Percentiles rank a stretch among this genome's conserved stretches.
These are phyloP conservation scores for Backusella australiensis DNA, from an alignment of 192 early-diverging fungal species.

Conservation along the genomic window DNA sequence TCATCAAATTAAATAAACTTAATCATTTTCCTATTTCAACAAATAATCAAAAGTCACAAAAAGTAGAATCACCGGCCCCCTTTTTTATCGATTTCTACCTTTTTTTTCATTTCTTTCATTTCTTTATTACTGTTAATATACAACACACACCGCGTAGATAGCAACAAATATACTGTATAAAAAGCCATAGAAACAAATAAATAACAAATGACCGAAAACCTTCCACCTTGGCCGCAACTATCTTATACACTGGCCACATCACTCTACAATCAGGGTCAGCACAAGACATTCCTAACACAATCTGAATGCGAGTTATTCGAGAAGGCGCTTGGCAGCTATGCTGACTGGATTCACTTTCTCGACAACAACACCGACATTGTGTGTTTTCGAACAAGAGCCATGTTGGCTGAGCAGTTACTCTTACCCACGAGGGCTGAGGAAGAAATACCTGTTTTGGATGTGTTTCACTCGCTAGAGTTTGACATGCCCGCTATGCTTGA, in stretches of 20 bases:
- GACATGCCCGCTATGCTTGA: constrained; percentile 58
- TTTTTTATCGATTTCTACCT: background rate
- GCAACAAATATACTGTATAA: too few relatives aligned
- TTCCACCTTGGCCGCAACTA: constrained; percentile 9
- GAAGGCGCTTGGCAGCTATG: background rate
- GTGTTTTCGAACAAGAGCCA: constrained; percentile 61
- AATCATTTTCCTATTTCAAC: background rate
- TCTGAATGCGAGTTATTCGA: constrained; percentile 16
- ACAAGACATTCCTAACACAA: background rate
- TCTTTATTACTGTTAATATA: too few relatives aligned
- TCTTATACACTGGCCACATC: constrained; percentile 9
- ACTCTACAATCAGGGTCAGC: background rate
- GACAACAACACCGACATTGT: constrained; percentile 25
- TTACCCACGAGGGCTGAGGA: background rate
- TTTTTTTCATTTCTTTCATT: background rate
- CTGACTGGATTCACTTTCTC: constrained; percentile 11
- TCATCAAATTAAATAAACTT: background rate
- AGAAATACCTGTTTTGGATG: constrained; percentile 53
- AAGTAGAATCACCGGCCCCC: background rate
- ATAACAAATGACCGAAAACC: background rate
- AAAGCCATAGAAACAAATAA: background rate
- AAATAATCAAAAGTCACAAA: background rate
- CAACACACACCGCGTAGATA: too few relatives aligned
- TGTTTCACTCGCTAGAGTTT: constrained; percentile 67
- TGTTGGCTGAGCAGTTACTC: constrained; percentile 72